Conservation (phyloP, 306 rosid genomes). For the Vicia villosa region DNA sequence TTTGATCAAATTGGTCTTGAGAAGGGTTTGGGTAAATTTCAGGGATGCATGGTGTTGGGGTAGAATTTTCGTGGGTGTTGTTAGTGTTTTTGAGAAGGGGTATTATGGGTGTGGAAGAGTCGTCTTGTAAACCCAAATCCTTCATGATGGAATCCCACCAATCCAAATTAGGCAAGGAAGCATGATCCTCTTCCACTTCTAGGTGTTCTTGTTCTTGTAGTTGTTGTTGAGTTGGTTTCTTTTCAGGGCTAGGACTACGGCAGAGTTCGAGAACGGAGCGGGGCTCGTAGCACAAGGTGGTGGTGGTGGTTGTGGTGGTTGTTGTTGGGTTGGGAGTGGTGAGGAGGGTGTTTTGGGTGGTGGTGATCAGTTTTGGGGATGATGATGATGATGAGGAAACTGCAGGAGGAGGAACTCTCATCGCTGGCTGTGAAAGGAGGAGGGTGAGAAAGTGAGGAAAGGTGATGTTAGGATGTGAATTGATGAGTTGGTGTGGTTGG, state of each 20-base stretch:
- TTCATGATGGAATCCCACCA: constrained; percentile 93
- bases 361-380: constrained; percentile 37
- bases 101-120: constrained; percentile 39
- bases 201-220: constrained; percentile 33
- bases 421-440: constrained; percentile 35
- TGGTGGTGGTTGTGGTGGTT: constrained; percentile 9
- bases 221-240: constrained; percentile 42
- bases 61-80: constrained; percentile 10
- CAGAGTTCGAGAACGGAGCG: constrained; percentile 84
- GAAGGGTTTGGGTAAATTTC: constrained; percentile 47
- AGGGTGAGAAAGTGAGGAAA: constrained; percentile 7
- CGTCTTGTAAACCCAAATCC: constrained; percentile 75
- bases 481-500: constrained; percentile 28
- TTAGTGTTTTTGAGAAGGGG: constrained; percentile 36
- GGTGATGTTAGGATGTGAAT: constrained; percentile 7
- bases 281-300: constrained; percentile 64
- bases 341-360: constrained; percentile 10
- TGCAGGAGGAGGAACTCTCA: constrained; percentile 78
- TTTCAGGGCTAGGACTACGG: constrained; percentile 77
- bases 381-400: constrained; percentile 25
- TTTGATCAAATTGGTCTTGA: constrained; percentile 54
- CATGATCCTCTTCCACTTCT: constrained; percentile 71
- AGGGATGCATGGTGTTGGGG: constrained; percentile 28
- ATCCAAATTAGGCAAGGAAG: constrained; percentile 58
- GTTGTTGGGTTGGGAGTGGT: constrained; percentile 8